Evolutionary conservation across 768 basidiomycete genomes (phyloP), one percentile per base, ranked within the genome.

Genomic region (Gautieria morchelliformis): DNA sequence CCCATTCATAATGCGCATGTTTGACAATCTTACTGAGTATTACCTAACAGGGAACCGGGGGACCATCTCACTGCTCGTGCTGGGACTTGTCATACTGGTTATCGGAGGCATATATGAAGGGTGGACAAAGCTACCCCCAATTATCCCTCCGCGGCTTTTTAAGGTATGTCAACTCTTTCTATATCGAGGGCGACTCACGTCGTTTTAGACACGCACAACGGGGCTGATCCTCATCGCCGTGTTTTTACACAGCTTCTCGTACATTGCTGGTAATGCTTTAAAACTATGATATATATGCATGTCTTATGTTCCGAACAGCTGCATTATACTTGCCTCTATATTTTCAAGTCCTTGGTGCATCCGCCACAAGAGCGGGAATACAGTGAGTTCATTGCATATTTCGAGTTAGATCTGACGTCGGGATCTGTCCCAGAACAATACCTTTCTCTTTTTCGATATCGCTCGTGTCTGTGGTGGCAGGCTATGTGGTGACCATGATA

Each of bases 141-240:
- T 91, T 56, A 63, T 91, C 12, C 89, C 89, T 24, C 81, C 87
- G 6, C 80, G 89, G 11, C 65, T 90, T 32, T 89, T 90, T 73
- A 81, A 80, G 71, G 85, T 82, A 53, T 41, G 71, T 52, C 1
- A 53, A 17, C 10, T 27, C 3, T 51, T 3, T 3, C 30, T 8
- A 27, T 27, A 42, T 32, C 15, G 4, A 30, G n/a, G 1, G 27
- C 41, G 8, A 37, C 17, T 37, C 3, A 14, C 50, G 19, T 14
- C 15, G 14, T 33, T 39, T 4, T 59, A 84, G 84, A 88, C 84
- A n/a, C 81, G 86, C 30, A 91, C 87, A 3, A 89, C 87, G 9
- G 73, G 70, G 1, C 73, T 84, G 24, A 67, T 89, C 40, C 68
- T 90, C 9, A 61, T 85, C 24, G 70, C 76, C 2, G 71, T 73